A percentile compares a stretch with the other conserved stretches of the same genome.
phyloP scores from a whole-genome alignment of 1,284 basidiomycete genomes.

The Apiotrichum sp. region DNA sequence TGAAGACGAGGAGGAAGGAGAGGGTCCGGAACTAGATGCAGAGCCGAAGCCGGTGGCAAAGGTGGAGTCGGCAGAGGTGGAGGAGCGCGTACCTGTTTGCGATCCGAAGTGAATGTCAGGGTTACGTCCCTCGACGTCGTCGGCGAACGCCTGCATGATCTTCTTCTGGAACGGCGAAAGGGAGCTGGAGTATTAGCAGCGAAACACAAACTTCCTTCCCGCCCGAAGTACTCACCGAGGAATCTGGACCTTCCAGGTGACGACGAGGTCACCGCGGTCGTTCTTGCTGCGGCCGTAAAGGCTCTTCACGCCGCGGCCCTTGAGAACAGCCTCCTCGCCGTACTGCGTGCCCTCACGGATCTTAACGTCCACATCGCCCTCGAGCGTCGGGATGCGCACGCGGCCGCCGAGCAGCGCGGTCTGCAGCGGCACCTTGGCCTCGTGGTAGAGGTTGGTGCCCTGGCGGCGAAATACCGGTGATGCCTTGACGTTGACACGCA shows the following conservation, averaged over 20 bases:
- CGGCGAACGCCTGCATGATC: slow-evolving; percentile 83
- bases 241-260: slow-evolving; percentile 80
- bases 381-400: slow-evolving; percentile 88
- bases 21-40: background rate
- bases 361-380: slow-evolving; percentile 92
- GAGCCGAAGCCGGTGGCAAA: slow-evolving; percentile 2
- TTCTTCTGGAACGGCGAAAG: slow-evolving; percentile 76
- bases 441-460: slow-evolving; percentile 85
- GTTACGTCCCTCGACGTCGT: slow-evolving; percentile 72
- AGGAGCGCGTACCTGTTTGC: background rate
- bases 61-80: background rate
- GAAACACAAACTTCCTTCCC: background rate
- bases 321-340: slow-evolving; percentile 93
- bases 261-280: slow-evolving; percentile 73
- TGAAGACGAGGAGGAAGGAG: slow-evolving; percentile 1
- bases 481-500: slow-evolving; percentile 76
- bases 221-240: slow-evolving; percentile 64
- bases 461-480: slow-evolving; percentile 85
- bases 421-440: slow-evolving; percentile 86
- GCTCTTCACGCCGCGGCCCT: slow-evolving; percentile 75
- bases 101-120: slow-evolving; percentile 36
- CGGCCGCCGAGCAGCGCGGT: slow-evolving; percentile 85
- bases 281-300: slow-evolving; percentile 57
- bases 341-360: slow-evolving; percentile 91
- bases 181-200: slow-evolving; percentile 53